Evolutionary conservation across 371 early-diverging fungal genomes (phyloP).

Genomic region (Circinella umbellata): DNA sequence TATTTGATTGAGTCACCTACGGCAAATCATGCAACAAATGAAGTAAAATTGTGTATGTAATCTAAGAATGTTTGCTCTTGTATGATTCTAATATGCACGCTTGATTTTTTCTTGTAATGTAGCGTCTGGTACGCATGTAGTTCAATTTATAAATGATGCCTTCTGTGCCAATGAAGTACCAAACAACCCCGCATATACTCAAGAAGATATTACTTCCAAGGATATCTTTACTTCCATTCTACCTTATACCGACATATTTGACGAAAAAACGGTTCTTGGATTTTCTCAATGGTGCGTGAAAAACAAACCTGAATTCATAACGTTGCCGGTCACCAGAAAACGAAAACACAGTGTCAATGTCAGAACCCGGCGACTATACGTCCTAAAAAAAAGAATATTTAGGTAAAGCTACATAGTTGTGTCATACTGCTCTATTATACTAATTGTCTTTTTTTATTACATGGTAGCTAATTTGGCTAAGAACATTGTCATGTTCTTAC

Average conservation of each 20-base stretch:
- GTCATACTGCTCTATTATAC: constrained; percentile 6
- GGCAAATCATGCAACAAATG: constrained; percentile 5
- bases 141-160: constrained; percentile 3
- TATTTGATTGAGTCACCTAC: constrained; percentile 3
- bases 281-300: constrained; percentile 4
- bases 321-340: constrained; percentile 1
- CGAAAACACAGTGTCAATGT: not conserved
- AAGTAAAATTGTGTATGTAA: constrained; percentile 4
- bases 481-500: constrained; percentile 6
- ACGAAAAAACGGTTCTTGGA: constrained; percentile 4
- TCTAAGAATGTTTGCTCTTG: constrained; percentile 2
- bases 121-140: constrained; percentile 3
- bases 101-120: constrained; percentile 1
- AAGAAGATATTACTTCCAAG: constrained; percentile 6
- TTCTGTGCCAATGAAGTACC: constrained; percentile 6
- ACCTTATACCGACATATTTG: not conserved
- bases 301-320: constrained; percentile 1
- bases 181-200: constrained; percentile 6
- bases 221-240: constrained; percentile 6
- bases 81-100: not conserved
- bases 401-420: constrained; percentile 3
- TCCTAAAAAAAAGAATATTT: not conserved
- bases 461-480: constrained; percentile 6
- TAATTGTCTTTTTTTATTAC: constrained; percentile 6
- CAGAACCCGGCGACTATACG: constrained; percentile 1